phyloP scores from a whole-genome alignment of 31 red algal species.

The Odonthalia washingtoniensis region DNA sequence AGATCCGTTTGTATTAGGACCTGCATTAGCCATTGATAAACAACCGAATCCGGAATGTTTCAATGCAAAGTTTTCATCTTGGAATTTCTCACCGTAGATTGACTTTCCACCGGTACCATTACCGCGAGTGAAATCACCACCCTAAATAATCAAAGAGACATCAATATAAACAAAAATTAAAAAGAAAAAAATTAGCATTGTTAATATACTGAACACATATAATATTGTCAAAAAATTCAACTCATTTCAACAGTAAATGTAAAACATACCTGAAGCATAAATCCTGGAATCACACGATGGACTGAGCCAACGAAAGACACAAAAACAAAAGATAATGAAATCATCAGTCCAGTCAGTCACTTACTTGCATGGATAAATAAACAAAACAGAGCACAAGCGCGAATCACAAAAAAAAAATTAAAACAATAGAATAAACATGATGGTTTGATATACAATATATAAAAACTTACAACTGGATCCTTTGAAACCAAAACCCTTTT shows the following conservation, averaged over 20 bases:
- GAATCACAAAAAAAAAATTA: neutral
- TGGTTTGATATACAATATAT: slow-evolving; percentile 17
- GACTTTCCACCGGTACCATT: slow-evolving; percentile 97
- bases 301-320: slow-evolving; percentile 40
- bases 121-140: slow-evolving; percentile 83
- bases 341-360: no score
- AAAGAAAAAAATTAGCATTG: neutral
- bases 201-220: slow-evolving; percentile 22
- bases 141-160: slow-evolving; percentile 14
- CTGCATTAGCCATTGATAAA: slow-evolving; percentile 99
- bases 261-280: slow-evolving; percentile 80
- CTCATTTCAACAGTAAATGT: neutral
- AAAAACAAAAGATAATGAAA: no score
- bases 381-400: neutral
- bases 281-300: slow-evolving; percentile 88
- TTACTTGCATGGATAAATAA: neutral
- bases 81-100: slow-evolving; percentile 93
- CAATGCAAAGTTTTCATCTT: slow-evolving; percentile 94
- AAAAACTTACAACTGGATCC: slow-evolving; percentile 67
- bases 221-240: neutral
- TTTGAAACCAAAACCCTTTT: slow-evolving; percentile 83
- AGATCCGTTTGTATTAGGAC: slow-evolving; percentile 91
- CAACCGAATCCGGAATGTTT: slow-evolving; percentile 85
- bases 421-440: neutral
- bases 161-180: neutral